phyloP scores from a whole-genome alignment of 2,329 filamentous ascomycete genomes.

The Acrodontium crateriforme region DNA sequence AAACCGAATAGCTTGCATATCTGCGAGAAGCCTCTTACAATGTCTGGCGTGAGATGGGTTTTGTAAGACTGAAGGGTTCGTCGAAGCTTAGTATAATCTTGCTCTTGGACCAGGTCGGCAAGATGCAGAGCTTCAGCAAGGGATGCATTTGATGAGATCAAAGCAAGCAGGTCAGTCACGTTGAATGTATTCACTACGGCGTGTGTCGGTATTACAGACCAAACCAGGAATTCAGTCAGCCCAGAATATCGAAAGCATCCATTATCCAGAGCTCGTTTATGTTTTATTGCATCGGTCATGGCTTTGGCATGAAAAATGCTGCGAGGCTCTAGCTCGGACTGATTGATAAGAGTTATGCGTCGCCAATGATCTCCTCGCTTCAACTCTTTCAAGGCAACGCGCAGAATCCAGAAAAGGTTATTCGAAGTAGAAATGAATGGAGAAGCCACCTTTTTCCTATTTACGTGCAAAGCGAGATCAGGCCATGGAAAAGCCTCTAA shows the following conservation, averaged over 20 bases:
- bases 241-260: background rate
- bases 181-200: constrained; percentile 1
- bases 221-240: background rate
- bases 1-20: background rate
- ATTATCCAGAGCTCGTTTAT: background rate
- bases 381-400: background rate
- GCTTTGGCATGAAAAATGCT: background rate
- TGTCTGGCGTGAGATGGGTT: no score
- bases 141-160: no score
- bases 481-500: no score
- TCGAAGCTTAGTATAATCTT: no score
- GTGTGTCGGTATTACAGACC: background rate
- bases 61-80: no score
- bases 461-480: no score
- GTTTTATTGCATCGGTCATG: background rate
- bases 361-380: background rate
- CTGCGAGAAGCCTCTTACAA: background rate
- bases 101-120: no score
- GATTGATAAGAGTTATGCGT: background rate
- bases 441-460: no score
- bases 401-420: background rate
- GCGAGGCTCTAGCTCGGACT: background rate
- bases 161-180: background rate
- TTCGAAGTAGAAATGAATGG: background rate
- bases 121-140: no score